Evolutionary conservation across 1,139 yeast genomes (phyloP), one percentile per base, ranked within the genome.

Genomic region (Nadsonia commutata): DNA sequence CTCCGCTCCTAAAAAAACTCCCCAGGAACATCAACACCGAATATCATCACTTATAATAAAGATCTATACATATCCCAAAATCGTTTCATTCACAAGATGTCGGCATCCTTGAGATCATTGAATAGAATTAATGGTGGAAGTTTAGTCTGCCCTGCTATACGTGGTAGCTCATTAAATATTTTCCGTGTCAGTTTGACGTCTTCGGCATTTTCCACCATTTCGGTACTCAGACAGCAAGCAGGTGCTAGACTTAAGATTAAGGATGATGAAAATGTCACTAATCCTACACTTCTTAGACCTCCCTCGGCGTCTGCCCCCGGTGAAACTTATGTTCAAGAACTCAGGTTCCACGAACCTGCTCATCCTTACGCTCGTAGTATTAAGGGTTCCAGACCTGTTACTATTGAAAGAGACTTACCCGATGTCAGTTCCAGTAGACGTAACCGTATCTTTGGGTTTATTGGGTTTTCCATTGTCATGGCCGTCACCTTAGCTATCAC

Each of bases 391-490:
- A 20, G 38, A 21, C 45, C 45, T 27, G 59, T 58, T 8, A 57
- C 64, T 2, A 58, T 63, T 2, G 60, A 63, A 40, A 53, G 55
- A n/a, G 66, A 62, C 39, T 53, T 61, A 18, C 67, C 67, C 2
- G 93, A 86, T 56, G 94, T 94, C 2, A 67, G 78, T 47, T 71
- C 68, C 22, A 75, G 71, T 45, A 65, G 68, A 49, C 70, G 69
- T 45, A 65, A 63, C 48, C 73, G 73, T 51, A 66, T 78, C 43
- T 55, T 64, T 38, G 74, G 76, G 45, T 78, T 85, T 54, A 62
- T 69, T 5, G 68, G 69, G 1, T 86, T 85, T 58, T 74, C 77
- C 27, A 60, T 74, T 17, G 74, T 81, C 19, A 80, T 85, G 66
- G 72, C 76, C 8, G 65, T 74, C 6, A 68, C 90, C 5, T 71